Base-by-base conservation (phyloP, 176 grass and related monocot species). In the Aegilops bicornis region DNA sequence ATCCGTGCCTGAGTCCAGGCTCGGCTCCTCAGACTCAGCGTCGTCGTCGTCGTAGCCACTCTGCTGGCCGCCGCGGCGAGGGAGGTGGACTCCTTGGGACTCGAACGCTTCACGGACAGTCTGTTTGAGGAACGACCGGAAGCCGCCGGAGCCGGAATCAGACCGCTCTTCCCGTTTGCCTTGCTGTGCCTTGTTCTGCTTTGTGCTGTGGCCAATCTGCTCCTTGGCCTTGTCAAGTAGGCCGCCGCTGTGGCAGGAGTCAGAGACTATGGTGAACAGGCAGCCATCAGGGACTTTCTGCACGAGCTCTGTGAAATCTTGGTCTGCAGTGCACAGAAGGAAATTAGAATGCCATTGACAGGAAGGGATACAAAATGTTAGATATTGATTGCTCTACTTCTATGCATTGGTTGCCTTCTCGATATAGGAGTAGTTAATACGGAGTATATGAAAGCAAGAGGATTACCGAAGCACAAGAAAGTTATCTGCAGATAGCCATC, bases 241-340 rank as follows among this genome's bases (percentile, higher is more conserved):
- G 72, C 97, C 97, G 6, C 97, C 92, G 7, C 94, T 99, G 88
- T 99, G 97, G 88, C 97, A 99, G 37, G 94, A 96, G 66, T 96
- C 94, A 0, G 90, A 93, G 13, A 99, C 93, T 20, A 94, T 92
- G 15, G 97, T 96, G 84, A 98, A 92, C 40, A 76, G 37, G 66
- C 93, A 95, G 72, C 87, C 91, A 73, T 88, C 60, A 1, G 90
- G 97, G 40, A 96, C 87, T 52, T 94, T 92, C 3, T 81, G 66
- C 50, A 98, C 94, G 0, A 96, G 81, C 7, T 94, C 93, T 77
- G 84, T 95, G 66, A 98, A 98, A 83, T 98, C 97, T 32, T 96
- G 88, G 60, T 94, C 97, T 98, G 81, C 58, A 67, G 22, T 50
- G n/a, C 5, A 27, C 0, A 42, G n/a, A 82, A 24, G 8, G 8